These are phyloP conservation scores for Keithomyces neogunnii DNA, from an alignment of 2,329 filamentous ascomycete species.

Conservation along the genomic window DNA sequence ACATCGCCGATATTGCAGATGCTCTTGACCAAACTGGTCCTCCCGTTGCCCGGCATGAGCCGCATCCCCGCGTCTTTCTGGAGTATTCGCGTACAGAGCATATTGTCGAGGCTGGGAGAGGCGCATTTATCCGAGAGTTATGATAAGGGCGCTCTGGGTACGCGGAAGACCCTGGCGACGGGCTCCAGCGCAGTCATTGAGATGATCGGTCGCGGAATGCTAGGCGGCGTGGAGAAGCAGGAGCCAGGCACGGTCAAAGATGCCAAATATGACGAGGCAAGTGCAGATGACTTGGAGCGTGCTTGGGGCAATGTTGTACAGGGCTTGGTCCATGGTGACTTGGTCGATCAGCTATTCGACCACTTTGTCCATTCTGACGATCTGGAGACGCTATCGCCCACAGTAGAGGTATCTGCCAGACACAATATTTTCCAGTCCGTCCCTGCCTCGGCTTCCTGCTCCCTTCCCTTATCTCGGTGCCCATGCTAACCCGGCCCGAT, in stretches of 20 bases:
- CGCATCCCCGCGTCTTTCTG: conserved; percentile 58
- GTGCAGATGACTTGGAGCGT: conserved; percentile 49
- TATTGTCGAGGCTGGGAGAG: conserved; percentile 54
- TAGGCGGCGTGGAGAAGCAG: conserved; percentile 42
- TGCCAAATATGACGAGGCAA: conserved; percentile 45
- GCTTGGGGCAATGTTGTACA: conserved; percentile 62
- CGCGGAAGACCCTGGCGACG: conserved; percentile 66
- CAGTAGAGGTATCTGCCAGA: conserved; percentile 57
- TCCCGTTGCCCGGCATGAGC: conserved; percentile 57
- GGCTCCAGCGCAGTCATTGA: conserved; percentile 63
- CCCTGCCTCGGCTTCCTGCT: background rate
- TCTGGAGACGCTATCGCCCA: conserved; percentile 53
- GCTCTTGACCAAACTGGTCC: conserved; percentile 55
- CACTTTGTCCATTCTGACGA: conserved; percentile 52
- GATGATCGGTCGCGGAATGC: conserved; percentile 55
- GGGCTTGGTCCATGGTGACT: conserved; percentile 57
- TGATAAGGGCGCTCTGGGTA: conserved; percentile 67
- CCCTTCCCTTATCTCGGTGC: background rate
- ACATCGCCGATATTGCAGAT: conserved; percentile 60
- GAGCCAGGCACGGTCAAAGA: conserved; percentile 9
- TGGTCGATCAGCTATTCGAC: conserved; percentile 57
- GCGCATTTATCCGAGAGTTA: conserved; percentile 73
- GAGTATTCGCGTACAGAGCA: conserved; percentile 48
- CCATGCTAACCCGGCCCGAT: background rate
- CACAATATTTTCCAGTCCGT: conserved; percentile 61